Evolutionary conservation across 768 basidiomycete genomes (phyloP), one percentile per base, ranked within the genome.

Genomic region (Neoboletus subvelutipes): DNA sequence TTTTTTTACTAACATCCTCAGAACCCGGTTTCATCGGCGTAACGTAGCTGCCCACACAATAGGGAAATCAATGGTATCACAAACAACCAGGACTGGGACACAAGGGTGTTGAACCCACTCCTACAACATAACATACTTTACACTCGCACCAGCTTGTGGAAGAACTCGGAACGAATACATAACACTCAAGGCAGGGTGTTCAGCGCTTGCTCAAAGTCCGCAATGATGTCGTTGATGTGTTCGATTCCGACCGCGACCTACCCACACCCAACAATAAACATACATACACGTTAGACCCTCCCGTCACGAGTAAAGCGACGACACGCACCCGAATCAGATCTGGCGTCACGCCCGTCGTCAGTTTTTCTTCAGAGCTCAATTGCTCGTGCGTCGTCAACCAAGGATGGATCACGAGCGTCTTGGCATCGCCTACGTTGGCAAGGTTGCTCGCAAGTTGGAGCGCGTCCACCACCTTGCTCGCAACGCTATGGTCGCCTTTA

Each of bases 381-480:
- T 86, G 85, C 61, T 81, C 74, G 61, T 86, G 86, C 6, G 85
- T 86, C 43, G 85, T 85, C 17, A 76, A 73, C 13, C 76, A 76
- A 1, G 85, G 83, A 57, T 83, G 81, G 52, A 87, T 83, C 28
- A 84, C 83, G 4, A 86, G 77, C 10, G 82, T 84, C 72, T 86
- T 86, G 22, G 82, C 78, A 45, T 83, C 81, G 1, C 85, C 87
- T 26, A 90, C 85, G 64, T 90, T 90, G 15, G 87, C 87, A 10
- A 90, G 77, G 65, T 90, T 75, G 63, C 85, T 87, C 18, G 86
- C 87, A 6, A 93, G 77, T 64, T 80, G 82, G 55, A 94, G 76
- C 59, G 71, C 78, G 61, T 94, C 90, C 15, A 93, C 87, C 34
- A 87, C 76, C 54, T 77, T 77, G 73, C 79, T 82, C 9, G 85